phyloP scores from a whole-genome alignment of 2,329 filamentous ascomycete genomes.

The Biscogniauxia mediterranea region DNA sequence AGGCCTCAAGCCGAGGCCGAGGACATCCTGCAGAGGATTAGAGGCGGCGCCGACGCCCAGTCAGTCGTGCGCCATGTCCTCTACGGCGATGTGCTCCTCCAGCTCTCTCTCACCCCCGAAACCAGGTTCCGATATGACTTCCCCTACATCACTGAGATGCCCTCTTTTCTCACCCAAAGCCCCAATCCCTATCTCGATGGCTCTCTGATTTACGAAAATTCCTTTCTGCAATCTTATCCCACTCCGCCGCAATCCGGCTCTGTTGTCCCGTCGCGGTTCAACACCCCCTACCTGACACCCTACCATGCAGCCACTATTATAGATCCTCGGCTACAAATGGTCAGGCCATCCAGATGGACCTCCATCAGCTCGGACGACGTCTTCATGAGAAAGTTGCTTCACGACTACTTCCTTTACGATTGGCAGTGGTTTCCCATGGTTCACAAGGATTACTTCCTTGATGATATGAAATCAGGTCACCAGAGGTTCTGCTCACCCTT shows the following conservation, averaged over 20 bases:
- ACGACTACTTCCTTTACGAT: conserved; percentile 33
- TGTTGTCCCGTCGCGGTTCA: background rate
- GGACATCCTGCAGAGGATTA: conserved; percentile 35
- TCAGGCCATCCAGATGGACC: conserved; percentile 38
- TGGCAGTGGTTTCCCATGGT: conserved; percentile 37
- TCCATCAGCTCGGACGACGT: conserved; percentile 33
- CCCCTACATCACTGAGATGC: conserved; percentile 35
- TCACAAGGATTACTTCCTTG: conserved; percentile 39
- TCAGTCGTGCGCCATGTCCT: conserved; percentile 35
- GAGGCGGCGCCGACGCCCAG: conserved; percentile 32
- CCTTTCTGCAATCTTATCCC: conserved; percentile 10
- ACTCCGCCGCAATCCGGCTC: background rate
- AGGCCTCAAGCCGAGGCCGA: conserved; percentile 31
- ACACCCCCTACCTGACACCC: conserved; percentile 33
- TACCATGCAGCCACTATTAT: conserved; percentile 36
- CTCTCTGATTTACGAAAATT: conserved; percentile 30
- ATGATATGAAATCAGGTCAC: conserved; percentile 35
- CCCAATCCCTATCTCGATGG: conserved; percentile 30
- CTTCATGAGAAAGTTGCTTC: conserved; percentile 35
- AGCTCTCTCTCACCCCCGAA: conserved; percentile 38
- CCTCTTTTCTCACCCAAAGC: conserved; percentile 22
- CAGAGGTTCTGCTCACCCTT: conserved; percentile 39
- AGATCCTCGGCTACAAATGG: conserved; percentile 32
- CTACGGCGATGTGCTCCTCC: conserved; percentile 38
- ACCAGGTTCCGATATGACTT: conserved; percentile 40